Percentiles rank a stretch among this genome's conserved stretches.
Conservation (phyloP, 768 basidiomycete genomes). For the Solioccasus polychromus region DNA sequence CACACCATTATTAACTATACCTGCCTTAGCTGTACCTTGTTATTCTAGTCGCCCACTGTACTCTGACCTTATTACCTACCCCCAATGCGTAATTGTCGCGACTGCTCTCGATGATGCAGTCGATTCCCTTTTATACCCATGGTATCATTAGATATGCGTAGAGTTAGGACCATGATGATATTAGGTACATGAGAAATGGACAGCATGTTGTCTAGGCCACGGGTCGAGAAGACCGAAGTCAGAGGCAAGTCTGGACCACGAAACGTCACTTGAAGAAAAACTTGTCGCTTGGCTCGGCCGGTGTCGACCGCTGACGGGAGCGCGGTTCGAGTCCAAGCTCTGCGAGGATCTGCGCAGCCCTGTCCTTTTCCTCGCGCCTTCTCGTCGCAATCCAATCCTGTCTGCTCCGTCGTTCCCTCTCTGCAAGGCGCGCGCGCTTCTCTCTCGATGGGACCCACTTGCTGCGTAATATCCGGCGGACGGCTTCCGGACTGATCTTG, state of each 20-base stretch:
- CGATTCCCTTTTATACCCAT: neutral
- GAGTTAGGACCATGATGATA: constrained; percentile 2
- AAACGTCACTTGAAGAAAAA: constrained; percentile 41
- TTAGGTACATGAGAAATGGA: constrained; percentile 12
- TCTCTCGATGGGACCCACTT: constrained; percentile 63
- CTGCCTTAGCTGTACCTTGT: constrained; percentile 10
- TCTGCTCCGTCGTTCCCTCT: constrained; percentile 47
- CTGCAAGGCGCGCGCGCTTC: constrained; percentile 46
- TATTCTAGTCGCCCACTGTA: constrained; percentile 11
- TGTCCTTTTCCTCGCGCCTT: constrained; percentile 41
- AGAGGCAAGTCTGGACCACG: constrained; percentile 13
- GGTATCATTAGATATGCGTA: constrained; percentile 3
- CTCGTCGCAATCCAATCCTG: constrained; percentile 37
- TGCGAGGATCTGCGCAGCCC: constrained; percentile 34
- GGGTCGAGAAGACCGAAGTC: too few relatives aligned
- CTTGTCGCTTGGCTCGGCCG: constrained; percentile 32
- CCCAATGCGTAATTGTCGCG: constrained; percentile 7
- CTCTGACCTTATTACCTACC: constrained; percentile 7
- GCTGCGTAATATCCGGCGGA: constrained; percentile 75
- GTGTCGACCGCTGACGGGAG: constrained; percentile 16
- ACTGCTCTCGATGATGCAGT: constrained; percentile 1
- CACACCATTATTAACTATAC: constrained; percentile 1
- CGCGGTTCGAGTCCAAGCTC: constrained; percentile 10
- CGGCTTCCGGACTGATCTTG: constrained; percentile 77
- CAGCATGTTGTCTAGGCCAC: too few relatives aligned